Percentiles rank a stretch among this genome's conserved stretches.
Evolutionary conservation across 169 alveolate genomes (phyloP).

Genomic region (Babesia sp.): DNA sequence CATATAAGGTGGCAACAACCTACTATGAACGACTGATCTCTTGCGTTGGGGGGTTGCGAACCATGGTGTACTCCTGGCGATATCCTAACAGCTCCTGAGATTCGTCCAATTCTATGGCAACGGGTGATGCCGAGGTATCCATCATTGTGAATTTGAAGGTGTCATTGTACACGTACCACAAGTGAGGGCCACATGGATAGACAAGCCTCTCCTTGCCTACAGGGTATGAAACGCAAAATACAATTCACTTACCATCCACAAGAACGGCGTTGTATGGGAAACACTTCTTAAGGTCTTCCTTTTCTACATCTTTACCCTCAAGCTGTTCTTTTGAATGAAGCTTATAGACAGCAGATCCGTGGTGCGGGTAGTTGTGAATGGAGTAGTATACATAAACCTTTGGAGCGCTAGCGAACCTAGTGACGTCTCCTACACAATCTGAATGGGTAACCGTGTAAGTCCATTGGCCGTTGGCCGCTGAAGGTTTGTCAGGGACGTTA

Average conservation of each 20-base stretch:
- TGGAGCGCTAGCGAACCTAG: slow-evolving; percentile 1
- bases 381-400: slow-evolving; percentile 48
- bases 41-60: slow-evolving; percentile 17
- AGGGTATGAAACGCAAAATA: neutral
- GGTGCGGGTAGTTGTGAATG: slow-evolving; percentile 55
- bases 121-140: neutral
- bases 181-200: slow-evolving; percentile 76
- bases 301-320: slow-evolving; percentile 16
- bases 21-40: slow-evolving; percentile 15
- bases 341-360: slow-evolving; percentile 33
- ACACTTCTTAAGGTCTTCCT: slow-evolving; percentile 1
- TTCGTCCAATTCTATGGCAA: slow-evolving; percentile 23
- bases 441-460: neutral
- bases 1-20: too few relatives aligned
- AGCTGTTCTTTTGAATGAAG: slow-evolving; percentile 43
- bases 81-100: slow-evolving; percentile 4
- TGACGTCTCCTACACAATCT: slow-evolving; percentile 18
- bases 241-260: slow-evolving; percentile 13
- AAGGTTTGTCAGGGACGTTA: neutral
- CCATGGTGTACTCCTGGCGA: slow-evolving; percentile 11
- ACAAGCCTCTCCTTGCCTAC: slow-evolving; percentile 58
- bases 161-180: slow-evolving; percentile 70
- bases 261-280: slow-evolving; percentile 17
- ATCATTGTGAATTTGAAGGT: slow-evolving; percentile 28
- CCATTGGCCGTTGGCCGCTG: neutral